Evolutionary conservation across 2,329 filamentous ascomycete species (phyloP).

Genomic region (Fonsecaea monophora): DNA sequence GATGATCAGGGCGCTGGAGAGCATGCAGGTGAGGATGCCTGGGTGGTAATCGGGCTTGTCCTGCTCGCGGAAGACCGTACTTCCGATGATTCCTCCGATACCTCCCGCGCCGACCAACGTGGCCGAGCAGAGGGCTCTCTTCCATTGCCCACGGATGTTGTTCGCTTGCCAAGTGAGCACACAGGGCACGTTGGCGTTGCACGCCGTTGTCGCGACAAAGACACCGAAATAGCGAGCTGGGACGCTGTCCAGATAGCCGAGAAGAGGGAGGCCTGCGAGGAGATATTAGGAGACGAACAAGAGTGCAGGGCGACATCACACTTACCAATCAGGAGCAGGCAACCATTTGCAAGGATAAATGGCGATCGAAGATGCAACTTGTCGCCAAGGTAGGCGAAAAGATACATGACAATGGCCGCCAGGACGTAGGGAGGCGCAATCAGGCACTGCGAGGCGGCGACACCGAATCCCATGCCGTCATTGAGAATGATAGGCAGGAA

Average conservation of each 20-base stretch:
- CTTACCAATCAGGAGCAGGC: constrained; percentile 55
- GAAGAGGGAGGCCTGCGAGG: constrained; percentile 67
- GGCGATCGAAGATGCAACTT: constrained; percentile 70
- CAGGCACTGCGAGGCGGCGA: constrained; percentile 72
- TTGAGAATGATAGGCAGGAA: constrained; percentile 78
- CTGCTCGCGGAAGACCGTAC: constrained; percentile 69
- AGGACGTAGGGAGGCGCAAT: constrained; percentile 73
- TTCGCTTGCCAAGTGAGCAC: constrained; percentile 83
- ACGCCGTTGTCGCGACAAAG: constrained; percentile 76
- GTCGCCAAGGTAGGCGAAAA: constrained; percentile 69
- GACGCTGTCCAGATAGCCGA: constrained; percentile 68
- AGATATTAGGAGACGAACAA: background rate
- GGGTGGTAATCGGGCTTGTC: constrained; percentile 48
- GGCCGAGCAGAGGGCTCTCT: constrained; percentile 65
- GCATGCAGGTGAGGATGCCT: constrained; percentile 38
- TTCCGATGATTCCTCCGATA: constrained; percentile 78
- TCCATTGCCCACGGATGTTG: constrained; percentile 89
- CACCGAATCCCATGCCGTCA: constrained; percentile 67
- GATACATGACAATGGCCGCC: constrained; percentile 66
- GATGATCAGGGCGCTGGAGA: constrained; percentile 37
- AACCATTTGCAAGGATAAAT: constrained; percentile 69
- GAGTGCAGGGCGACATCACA: background rate
- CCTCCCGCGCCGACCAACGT: constrained; percentile 54
- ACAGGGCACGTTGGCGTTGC: constrained; percentile 77
- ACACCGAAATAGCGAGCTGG: constrained; percentile 74